Evolutionary conservation across 1,139 yeast genomes (phyloP).

Genomic region (Geotrichum restrictum): DNA sequence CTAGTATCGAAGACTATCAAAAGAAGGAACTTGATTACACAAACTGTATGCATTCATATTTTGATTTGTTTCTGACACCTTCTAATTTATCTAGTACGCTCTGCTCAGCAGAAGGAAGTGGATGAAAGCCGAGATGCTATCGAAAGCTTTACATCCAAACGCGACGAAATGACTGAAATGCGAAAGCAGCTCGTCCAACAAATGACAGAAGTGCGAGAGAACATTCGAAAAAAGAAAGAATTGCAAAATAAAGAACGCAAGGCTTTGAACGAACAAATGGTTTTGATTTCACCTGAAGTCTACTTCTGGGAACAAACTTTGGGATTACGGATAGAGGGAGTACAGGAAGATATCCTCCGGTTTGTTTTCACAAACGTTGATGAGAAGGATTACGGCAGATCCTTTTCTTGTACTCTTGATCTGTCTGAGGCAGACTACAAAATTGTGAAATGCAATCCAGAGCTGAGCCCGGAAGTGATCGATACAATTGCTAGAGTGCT

Average conservation of each 20-base stretch:
- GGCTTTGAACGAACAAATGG: conserved; percentile 28
- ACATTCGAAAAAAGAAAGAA: conserved; percentile 22
- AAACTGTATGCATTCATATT: conserved; percentile 17
- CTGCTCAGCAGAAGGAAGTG: conserved; percentile 29
- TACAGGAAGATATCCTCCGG: conserved; percentile 31
- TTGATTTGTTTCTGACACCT: not conserved
- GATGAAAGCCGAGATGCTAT: conserved; percentile 27
- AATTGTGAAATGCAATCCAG: conserved; percentile 24
- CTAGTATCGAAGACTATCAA: conserved; percentile 29
- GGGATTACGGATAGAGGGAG: conserved; percentile 35
- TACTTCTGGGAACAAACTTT: conserved; percentile 33
- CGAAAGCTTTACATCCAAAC: conserved; percentile 26
- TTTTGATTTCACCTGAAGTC: conserved; percentile 33
- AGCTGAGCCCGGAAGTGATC: conserved; percentile 22
- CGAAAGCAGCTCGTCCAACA: conserved; percentile 24
- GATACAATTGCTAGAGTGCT: conserved; percentile 23
- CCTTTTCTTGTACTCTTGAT: conserved; percentile 32
- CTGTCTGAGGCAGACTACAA: conserved; percentile 30
- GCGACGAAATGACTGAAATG: conserved; percentile 25
- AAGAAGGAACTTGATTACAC: conserved; percentile 27
- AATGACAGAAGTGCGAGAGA: conserved; percentile 22
- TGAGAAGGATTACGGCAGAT: conserved; percentile 27
- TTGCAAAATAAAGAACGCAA: conserved; percentile 18
- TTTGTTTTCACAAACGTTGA: conserved; percentile 34
- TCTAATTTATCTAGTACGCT: conserved; percentile 18